Evolutionary conservation across 2,329 filamentous ascomycete genomes (phyloP).

Genomic region (Hysterium pulicare): DNA sequence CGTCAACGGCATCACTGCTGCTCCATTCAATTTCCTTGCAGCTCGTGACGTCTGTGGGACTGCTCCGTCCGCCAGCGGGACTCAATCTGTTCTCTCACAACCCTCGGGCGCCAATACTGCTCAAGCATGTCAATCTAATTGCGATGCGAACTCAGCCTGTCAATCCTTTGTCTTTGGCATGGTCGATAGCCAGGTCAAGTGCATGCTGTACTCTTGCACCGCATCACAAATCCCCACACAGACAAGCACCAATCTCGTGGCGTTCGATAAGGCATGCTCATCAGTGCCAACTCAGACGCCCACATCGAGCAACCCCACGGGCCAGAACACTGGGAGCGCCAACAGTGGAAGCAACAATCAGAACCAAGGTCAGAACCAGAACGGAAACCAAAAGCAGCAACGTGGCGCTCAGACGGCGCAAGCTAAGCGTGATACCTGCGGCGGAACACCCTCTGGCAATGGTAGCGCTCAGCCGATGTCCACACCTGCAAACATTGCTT

Average conservation of each 20-base stretch:
- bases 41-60: conserved; percentile 11
- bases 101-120: conserved; percentile 9
- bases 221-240: conserved; percentile 10
- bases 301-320: conserved; percentile 14
- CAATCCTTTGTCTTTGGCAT: conserved; percentile 15
- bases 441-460: conserved; percentile 7
- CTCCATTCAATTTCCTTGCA: no score
- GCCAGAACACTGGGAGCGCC: conserved; percentile 4
- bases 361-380: neutral
- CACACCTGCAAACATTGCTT: conserved; percentile 8
- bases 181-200: conserved; percentile 14
- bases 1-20: conserved; percentile 9
- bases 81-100: conserved; percentile 9
- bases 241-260: conserved; percentile 11
- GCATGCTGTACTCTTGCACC: conserved; percentile 12
- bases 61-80: conserved; percentile 8
- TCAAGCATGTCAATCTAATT: conserved; percentile 9
- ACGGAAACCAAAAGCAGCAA: conserved; percentile 4
- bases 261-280: conserved; percentile 14
- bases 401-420: neutral
- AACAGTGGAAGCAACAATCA: conserved; percentile 5
- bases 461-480: conserved; percentile 9
- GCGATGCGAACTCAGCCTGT: conserved; percentile 11
- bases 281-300: conserved; percentile 11
- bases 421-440: conserved; percentile 6